A percentile compares a stretch with the other conserved stretches of the same genome.
Conservation (phyloP, 257 asterid genomes). For the Solanum sitiens region DNA sequence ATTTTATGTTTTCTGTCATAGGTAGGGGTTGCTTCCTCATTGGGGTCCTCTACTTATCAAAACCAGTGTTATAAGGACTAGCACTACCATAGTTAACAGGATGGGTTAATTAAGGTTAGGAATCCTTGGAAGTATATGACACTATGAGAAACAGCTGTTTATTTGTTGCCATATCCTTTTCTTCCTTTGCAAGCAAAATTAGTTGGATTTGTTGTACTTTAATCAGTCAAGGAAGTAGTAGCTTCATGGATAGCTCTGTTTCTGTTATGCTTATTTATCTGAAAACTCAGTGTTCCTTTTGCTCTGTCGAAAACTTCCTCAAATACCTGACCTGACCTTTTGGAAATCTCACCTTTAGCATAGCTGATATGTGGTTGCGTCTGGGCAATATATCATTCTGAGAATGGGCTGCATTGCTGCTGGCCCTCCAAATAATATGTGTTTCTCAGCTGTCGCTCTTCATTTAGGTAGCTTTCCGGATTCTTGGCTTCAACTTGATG, state of each 20-base stretch:
- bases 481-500: not conserved
- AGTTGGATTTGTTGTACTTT: not conserved
- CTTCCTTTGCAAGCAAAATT: not conserved
- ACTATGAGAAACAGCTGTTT: not conserved
- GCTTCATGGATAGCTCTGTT: not conserved
- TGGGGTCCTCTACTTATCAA: not conserved
- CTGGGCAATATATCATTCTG: not conserved
- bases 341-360: not conserved
- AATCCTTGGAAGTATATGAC: not conserved
- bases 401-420: not conserved
- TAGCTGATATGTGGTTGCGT: not conserved
- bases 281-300: not conserved
- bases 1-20: not conserved
- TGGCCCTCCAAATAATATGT: not conserved
- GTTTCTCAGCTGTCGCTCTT: not conserved
- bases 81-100: not conserved
- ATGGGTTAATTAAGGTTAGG: not conserved
- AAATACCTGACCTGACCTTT: not conserved
- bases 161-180: not conserved
- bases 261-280: not conserved
- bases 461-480: not conserved
- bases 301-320: not conserved
- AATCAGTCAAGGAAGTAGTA: not conserved
- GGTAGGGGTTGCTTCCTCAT: not conserved
- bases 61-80: not conserved